Percentiles rank a stretch among this genome's conserved stretches.
Evolutionary conservation across 768 basidiomycete genomes (phyloP).

Genomic region (Dacryopinax spathularia): DNA sequence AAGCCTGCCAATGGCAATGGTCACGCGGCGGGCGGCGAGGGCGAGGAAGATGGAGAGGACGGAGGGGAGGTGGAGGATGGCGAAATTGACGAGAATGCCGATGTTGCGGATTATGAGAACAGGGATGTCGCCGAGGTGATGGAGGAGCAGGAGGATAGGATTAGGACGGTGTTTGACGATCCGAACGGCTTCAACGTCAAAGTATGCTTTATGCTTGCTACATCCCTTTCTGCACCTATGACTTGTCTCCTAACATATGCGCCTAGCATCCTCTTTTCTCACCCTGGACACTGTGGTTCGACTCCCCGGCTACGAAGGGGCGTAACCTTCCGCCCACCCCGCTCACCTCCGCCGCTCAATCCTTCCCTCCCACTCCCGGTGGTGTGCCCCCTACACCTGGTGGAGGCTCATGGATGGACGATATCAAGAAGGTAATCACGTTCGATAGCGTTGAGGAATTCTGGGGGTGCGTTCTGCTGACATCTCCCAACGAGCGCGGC

Average conservation of each 20-base stretch:
- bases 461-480: slow-evolving; percentile 63
- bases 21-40: not conserved
- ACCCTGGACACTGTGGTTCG: slow-evolving; percentile 96
- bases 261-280: slow-evolving; percentile 82
- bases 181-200: slow-evolving; percentile 93
- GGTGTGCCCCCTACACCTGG: not conserved
- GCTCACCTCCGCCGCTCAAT: slow-evolving; percentile 42
- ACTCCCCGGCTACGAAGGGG: slow-evolving; percentile 82
- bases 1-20: not conserved
- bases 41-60: not conserved
- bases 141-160: slow-evolving; percentile 40
- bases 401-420: slow-evolving; percentile 80
- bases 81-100: slow-evolving; percentile 11
- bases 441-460: slow-evolving; percentile 98
- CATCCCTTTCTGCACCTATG: not conserved
- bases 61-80: slow-evolving; percentile 67
- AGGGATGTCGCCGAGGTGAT: slow-evolving; percentile 61
- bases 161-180: slow-evolving; percentile 88
- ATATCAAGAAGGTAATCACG: slow-evolving; percentile 88
- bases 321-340: slow-evolving; percentile 36
- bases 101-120: slow-evolving; percentile 19
- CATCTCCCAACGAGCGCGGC: too few relatives aligned
- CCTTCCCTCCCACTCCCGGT: not conserved
- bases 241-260: slow-evolving; percentile 6
- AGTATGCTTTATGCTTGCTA: slow-evolving; percentile 32